A percentile compares a stretch with the other conserved stretches of the same genome.
Conservation (phyloP, 2,329 filamentous ascomycete species). For the Acrodontium crateriforme region DNA sequence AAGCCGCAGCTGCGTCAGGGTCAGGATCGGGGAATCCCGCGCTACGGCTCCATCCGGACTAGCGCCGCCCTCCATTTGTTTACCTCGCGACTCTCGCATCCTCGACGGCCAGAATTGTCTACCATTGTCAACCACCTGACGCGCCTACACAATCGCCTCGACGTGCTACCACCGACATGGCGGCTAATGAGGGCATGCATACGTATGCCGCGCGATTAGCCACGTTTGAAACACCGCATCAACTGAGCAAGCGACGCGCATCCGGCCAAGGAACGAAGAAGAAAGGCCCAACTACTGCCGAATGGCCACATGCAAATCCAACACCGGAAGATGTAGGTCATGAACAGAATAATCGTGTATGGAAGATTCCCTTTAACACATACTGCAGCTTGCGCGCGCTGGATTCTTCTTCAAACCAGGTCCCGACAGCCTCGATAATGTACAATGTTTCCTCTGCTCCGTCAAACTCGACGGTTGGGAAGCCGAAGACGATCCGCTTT, state of each 20-base stretch:
- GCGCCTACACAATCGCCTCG: too few relatives aligned
- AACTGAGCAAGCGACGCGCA: slow-evolving; percentile 52
- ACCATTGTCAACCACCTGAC: too few relatives aligned
- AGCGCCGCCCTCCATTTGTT: slow-evolving; percentile 6
- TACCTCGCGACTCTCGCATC: slow-evolving; percentile 5
- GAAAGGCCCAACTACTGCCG: slow-evolving; percentile 37
- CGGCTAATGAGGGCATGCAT: too few relatives aligned
- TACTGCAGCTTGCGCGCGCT: slow-evolving; percentile 62
- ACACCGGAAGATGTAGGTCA: slow-evolving; percentile 47
- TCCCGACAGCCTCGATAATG: slow-evolving; percentile 67
- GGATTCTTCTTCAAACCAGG: slow-evolving; percentile 83
- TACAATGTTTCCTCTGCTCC: slow-evolving; percentile 74
- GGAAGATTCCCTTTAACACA: slow-evolving; percentile 7
- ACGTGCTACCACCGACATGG: too few relatives aligned
- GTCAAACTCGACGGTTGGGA: slow-evolving; percentile 89
- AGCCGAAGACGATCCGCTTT: slow-evolving; percentile 64
- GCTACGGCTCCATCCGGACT: too few relatives aligned
- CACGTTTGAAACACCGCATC: slow-evolving; percentile 58
- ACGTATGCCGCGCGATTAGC: slow-evolving; percentile 64
- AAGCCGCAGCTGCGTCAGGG: too few relatives aligned
- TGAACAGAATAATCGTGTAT: slow-evolving; percentile 5
- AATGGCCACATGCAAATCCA: slow-evolving; percentile 67
- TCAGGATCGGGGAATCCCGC: too few relatives aligned
- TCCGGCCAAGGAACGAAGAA: slow-evolving; percentile 41
- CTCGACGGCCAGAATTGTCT: too few relatives aligned